Percentiles rank a stretch among this genome's conserved stretches.
Conservation (phyloP, 1,139 yeast genomes). For the Blastobotrys petasosporus region DNA sequence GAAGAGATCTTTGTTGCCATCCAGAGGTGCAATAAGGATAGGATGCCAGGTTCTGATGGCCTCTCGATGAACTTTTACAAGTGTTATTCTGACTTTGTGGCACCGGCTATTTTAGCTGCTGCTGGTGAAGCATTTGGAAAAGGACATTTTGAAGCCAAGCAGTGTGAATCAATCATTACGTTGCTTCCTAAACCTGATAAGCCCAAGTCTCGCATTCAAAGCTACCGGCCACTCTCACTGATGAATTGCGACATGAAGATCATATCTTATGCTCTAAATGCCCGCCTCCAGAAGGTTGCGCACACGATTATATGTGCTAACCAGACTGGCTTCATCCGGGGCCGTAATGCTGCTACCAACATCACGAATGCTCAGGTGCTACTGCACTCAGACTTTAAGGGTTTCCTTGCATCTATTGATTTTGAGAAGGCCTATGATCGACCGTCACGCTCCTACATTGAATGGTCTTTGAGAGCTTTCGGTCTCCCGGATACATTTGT, state of each 20-base stretch:
- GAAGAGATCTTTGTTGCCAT: too few species aligned
- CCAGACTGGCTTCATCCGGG: conserved; percentile 9
- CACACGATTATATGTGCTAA: not conserved
- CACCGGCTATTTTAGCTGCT: too few species aligned
- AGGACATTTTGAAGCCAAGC: too few species aligned
- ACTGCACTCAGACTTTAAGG: not conserved
- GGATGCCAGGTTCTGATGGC: too few species aligned
- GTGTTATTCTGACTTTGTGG: too few species aligned
- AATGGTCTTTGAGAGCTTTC: not conserved
- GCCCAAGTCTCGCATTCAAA: too few species aligned
- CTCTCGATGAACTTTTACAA: too few species aligned
- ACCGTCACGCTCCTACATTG: not conserved
- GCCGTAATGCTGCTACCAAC: not conserved
- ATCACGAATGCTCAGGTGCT: conserved; percentile 4
- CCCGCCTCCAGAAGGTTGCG: not conserved
- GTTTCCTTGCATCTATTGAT: not conserved
- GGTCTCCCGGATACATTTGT: not conserved
- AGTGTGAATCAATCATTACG: too few species aligned
- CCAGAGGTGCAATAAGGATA: too few species aligned
- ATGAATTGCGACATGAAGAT: conserved; percentile 9
- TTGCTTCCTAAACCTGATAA: too few species aligned
- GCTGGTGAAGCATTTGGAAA: too few species aligned
- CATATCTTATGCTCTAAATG: conserved; percentile 2
- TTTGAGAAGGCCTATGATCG: conserved; percentile 8
- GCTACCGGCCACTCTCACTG: too few species aligned